Evolutionary conservation across 371 early-diverging fungal genomes (phyloP), one percentile per base, ranked within the genome.

Genomic region (Haplosporangium sp.): DNA sequence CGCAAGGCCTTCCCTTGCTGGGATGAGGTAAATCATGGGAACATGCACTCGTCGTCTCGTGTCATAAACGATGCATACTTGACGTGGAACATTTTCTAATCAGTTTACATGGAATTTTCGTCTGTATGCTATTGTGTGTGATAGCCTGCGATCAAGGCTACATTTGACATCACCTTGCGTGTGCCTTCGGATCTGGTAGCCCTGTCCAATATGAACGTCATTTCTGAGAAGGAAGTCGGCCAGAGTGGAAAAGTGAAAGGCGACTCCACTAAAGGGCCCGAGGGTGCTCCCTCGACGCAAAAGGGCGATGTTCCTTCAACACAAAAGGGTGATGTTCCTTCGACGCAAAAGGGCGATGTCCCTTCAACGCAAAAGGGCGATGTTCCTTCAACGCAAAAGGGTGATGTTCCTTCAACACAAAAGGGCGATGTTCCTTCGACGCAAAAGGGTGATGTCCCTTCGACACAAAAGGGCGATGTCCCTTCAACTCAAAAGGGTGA

Each of bases 1-100:
- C 90, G 98, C 67, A 87, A 93, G 53, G 94, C 93, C 20, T 94
- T 98, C 84, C 99, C 99, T 3, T 96, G 95, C 84, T 98, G 94
- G 91, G 92, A 95, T 81, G 93, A 95, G 84, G 86, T 84, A 46
- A n/a, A 29, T 12, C 18, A 14, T 6, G 14, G 2, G 21, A 20
- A 1, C 29, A 4, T 29, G 29, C 20, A 29, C 29, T 29, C 29
- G 29, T 29, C 29, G 29, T 29, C 29, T 4, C 29, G 29, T 4
- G 4, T 29, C 29, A 29, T 29, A 29, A 29, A 29, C 29, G 29
- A 29, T 29, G 29, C 29, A 29, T 29, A 29, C 29, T 29, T 29
- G 29, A 21, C 13, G 0, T 23, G 53, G n/a, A 52, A 20, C 38
- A n/a, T 36, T 61, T 61, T 42, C 20, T 13, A n/a, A 11, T 9